A percentile compares a stretch with the other conserved stretches of the same genome.
These are phyloP conservation scores for Hypsizygus marmoreus DNA, from an alignment of 768 basidiomycete genomes.

Conservation along the genomic window DNA sequence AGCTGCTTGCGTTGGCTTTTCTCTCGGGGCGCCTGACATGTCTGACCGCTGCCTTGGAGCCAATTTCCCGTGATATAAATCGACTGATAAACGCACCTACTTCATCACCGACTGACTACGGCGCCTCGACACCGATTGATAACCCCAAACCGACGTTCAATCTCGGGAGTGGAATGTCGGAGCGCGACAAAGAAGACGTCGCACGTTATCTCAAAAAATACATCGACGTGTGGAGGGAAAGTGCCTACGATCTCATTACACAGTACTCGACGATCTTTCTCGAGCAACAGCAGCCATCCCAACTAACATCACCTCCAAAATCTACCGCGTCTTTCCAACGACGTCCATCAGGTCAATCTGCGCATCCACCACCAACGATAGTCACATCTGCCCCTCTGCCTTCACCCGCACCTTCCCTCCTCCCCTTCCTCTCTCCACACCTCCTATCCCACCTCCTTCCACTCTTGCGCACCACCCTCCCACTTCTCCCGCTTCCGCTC, in stretches of 20 bases:
- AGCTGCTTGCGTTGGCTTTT: constrained; percentile 87
- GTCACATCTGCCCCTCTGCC: constrained; percentile 4
- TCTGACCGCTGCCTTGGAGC: constrained; percentile 41
- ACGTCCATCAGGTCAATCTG: constrained; percentile 4
- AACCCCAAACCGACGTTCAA: too few species aligned
- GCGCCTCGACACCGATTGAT: constrained; percentile 31
- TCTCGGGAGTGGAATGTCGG: constrained; percentile 12
- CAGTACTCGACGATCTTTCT: constrained; percentile 91
- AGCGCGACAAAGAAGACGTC: constrained; percentile 69
- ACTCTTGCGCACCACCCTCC: constrained; percentile 62
- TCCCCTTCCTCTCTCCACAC: constrained; percentile 66
- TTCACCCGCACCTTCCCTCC: constrained; percentile 40
- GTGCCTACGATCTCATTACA: constrained; percentile 88
- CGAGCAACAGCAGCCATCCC: constrained; percentile 49
- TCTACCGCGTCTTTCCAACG: constrained; percentile 11
- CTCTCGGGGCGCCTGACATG: constrained; percentile 68
- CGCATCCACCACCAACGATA: not conserved
- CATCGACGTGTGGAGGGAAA: constrained; percentile 90
- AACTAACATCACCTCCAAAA: constrained; percentile 12
- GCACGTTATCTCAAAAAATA: constrained; percentile 82
- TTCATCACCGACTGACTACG: constrained; percentile 51
- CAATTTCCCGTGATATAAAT: constrained; percentile 19
- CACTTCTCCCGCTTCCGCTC: constrained; percentile 59
- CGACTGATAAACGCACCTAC: constrained; percentile 11
- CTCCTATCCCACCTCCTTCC: constrained; percentile 69